Percentiles rank a stretch among this genome's conserved stretches.
phyloP scores from a whole-genome alignment of 2,329 filamentous ascomycete species.

The Chaetomiaceae sp. region DNA sequence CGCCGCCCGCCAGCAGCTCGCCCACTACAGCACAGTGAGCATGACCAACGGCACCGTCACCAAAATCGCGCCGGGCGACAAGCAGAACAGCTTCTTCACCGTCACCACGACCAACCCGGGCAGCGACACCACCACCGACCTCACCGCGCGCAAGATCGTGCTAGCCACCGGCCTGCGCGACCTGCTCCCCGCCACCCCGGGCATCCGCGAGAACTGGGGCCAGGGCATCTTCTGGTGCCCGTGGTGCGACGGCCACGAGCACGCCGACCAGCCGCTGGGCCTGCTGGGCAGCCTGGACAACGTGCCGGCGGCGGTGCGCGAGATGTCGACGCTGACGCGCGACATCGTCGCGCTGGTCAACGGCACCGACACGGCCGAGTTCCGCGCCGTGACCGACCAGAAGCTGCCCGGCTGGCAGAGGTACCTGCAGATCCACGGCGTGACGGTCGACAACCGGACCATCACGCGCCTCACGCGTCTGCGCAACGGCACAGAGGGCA shows the following conservation, averaged over 20 bases:
- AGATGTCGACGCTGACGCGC: conserved; percentile 48
- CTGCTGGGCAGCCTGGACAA: conserved; percentile 43
- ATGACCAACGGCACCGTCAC: conserved; percentile 49
- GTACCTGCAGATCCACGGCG: conserved; percentile 44
- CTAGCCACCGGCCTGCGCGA: conserved; percentile 53
- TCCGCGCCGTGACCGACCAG: conserved; percentile 33
- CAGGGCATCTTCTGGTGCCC: conserved; percentile 58
- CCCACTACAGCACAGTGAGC: conserved; percentile 42
- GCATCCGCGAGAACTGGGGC: conserved; percentile 49
- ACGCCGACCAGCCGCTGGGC: conserved; percentile 52
- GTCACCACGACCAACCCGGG: conserved; percentile 31
- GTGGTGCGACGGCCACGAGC: conserved; percentile 59
- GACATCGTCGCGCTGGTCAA: conserved; percentile 55
- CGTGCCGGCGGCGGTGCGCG: conserved; percentile 40
- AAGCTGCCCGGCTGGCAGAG: conserved; percentile 41
- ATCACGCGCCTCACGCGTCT: conserved; percentile 45
- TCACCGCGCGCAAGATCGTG: conserved; percentile 48
- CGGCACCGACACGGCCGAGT: conserved; percentile 46
- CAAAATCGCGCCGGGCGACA: conserved; percentile 32
- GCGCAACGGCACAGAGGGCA: conserved; percentile 31
- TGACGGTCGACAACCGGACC: conserved; percentile 50
- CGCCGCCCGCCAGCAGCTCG: conserved; percentile 46
- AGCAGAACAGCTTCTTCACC: conserved; percentile 40
- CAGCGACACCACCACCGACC: conserved; percentile 21
- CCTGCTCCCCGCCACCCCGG: conserved; percentile 48